phyloP scores from a whole-genome alignment of 2,329 filamentous ascomycete genomes.

The Zymoseptoria brevis region DNA sequence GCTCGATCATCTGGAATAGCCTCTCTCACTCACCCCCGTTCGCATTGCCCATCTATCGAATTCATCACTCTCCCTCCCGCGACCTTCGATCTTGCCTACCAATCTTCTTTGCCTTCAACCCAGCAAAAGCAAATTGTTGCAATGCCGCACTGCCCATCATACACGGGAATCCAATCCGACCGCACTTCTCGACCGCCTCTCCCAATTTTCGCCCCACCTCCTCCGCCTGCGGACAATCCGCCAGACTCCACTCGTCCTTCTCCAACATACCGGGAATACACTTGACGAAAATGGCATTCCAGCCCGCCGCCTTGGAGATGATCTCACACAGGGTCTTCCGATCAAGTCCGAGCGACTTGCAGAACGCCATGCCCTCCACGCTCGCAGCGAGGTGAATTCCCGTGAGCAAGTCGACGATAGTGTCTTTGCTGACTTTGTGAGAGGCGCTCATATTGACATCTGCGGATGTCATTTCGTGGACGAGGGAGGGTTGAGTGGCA shows the following conservation, averaged over 20 bases:
- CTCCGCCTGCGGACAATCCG: slow-evolving; percentile 31
- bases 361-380: slow-evolving; percentile 43
- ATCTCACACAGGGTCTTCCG: slow-evolving; percentile 40
- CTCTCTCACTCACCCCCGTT: neutral
- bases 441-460: slow-evolving; percentile 32
- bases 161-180: slow-evolving; percentile 25
- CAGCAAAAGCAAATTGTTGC: slow-evolving; percentile 30
- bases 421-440: slow-evolving; percentile 29
- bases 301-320: slow-evolving; percentile 42
- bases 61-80: neutral
- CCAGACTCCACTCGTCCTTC: slow-evolving; percentile 28
- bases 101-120: slow-evolving; percentile 16
- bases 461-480: slow-evolving; percentile 27
- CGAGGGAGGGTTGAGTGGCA: slow-evolving; percentile 24
- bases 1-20: neutral
- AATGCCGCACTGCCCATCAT: slow-evolving; percentile 30
- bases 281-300: slow-evolving; percentile 38
- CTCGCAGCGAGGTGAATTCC: slow-evolving; percentile 44
- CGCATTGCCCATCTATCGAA: neutral
- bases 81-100: slow-evolving; percentile 12
- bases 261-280: slow-evolving; percentile 29
- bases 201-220: slow-evolving; percentile 33
- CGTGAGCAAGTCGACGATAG: slow-evolving; percentile 34
- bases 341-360: slow-evolving; percentile 39
- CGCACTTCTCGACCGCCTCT: slow-evolving; percentile 36